These are phyloP conservation scores for Myriosclerotinia scirpicola DNA, from an alignment of 2,329 filamentous ascomycete genomes.

Conservation along the genomic window DNA sequence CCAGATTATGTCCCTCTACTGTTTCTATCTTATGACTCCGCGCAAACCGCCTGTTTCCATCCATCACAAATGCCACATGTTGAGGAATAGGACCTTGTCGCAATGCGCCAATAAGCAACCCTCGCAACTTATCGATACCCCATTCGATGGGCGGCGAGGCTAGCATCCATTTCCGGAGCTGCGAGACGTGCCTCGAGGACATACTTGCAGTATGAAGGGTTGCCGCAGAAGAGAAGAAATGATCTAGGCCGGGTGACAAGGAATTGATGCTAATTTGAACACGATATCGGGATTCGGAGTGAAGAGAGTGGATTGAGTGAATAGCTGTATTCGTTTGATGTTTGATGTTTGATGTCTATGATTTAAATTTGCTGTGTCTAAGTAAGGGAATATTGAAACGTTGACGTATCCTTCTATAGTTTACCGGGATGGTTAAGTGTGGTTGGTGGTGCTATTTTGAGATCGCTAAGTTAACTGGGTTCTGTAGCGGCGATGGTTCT, in stretches of 20 bases:
- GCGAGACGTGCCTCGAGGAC: slow-evolving; percentile 58
- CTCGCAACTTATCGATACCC: slow-evolving; percentile 74
- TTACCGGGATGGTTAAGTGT: not conserved
- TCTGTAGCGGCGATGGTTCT: not conserved
- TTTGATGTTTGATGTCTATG: too few relatives aligned
- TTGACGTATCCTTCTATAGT: slow-evolving; percentile 10
- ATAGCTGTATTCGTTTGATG: too few relatives aligned
- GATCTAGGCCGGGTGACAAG: slow-evolving; percentile 7
- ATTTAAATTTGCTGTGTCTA: not conserved
- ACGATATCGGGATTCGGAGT: not conserved
- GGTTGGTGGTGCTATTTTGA: too few relatives aligned
- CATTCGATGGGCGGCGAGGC: slow-evolving; percentile 91
- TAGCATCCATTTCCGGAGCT: slow-evolving; percentile 72
- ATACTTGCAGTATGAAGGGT: slow-evolving; percentile 28
- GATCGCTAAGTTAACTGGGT: not conserved
- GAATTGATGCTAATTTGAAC: not conserved
- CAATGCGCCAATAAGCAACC: slow-evolving; percentile 83
- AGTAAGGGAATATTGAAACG: not conserved
- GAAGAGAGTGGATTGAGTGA: not conserved
- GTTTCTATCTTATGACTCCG: slow-evolving; percentile 90
- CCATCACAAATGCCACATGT: slow-evolving; percentile 99
- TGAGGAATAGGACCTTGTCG: slow-evolving; percentile 89
- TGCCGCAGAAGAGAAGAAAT: slow-evolving; percentile 2
- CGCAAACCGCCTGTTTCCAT: slow-evolving; percentile 93
- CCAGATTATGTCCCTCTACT: slow-evolving; percentile 91